phyloP scores from a whole-genome alignment of 2,329 filamentous ascomycete species.

The Colletotrichum lentis region DNA sequence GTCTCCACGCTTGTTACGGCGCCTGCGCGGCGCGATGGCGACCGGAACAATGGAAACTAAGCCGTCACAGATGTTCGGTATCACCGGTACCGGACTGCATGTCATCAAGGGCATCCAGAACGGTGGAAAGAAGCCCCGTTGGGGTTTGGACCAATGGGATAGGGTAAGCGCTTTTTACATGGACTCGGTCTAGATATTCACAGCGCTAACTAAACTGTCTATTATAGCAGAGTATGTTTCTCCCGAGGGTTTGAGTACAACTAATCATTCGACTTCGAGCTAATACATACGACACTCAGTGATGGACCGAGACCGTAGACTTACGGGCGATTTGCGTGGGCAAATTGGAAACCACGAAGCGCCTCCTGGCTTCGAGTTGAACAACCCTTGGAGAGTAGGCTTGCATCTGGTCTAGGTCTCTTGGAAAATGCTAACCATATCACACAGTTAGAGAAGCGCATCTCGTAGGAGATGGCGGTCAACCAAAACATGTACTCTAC shows the following conservation, averaged over 20 bases:
- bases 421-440: slow-evolving; percentile 34
- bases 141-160: slow-evolving; percentile 70
- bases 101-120: slow-evolving; percentile 66
- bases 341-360: slow-evolving; percentile 65
- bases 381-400: slow-evolving; percentile 70
- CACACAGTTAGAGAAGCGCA: slow-evolving; percentile 62
- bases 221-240: slow-evolving; percentile 61
- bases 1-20: slow-evolving; percentile 41
- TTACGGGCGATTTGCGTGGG: slow-evolving; percentile 67
- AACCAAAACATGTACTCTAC: slow-evolving; percentile 24
- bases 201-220: slow-evolving; percentile 45
- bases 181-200: not conserved
- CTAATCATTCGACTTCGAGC: slow-evolving; percentile 6
- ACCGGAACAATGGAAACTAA: slow-evolving; percentile 41
- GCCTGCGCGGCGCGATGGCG: not conserved
- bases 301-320: slow-evolving; percentile 70
- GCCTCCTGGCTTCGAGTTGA: slow-evolving; percentile 68
- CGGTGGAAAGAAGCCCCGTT: slow-evolving; percentile 67
- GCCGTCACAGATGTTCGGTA: slow-evolving; percentile 66
- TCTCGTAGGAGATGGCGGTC: slow-evolving; percentile 49
- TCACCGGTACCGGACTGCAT: slow-evolving; percentile 65
- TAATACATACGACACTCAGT: slow-evolving; percentile 52
- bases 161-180: slow-evolving; percentile 54
- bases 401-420: not conserved
- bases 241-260: not conserved